Base-by-base conservation (phyloP, 345 rosid species). In the Cardiospermum halicacabum region DNA sequence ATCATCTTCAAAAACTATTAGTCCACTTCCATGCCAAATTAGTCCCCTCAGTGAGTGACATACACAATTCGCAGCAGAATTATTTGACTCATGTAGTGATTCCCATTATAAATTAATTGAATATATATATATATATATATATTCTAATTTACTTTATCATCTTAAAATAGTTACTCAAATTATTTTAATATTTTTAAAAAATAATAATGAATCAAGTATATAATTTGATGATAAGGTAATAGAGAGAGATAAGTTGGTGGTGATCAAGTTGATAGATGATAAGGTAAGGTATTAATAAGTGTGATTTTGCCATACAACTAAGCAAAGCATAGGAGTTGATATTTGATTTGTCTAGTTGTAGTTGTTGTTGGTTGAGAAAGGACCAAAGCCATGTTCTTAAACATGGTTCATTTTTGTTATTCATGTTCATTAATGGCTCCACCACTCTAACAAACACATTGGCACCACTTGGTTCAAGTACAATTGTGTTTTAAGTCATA, bases 341-440 rank as follows among this genome's bases (percentile, higher is more conserved):
- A 5, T 34, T 11, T 34, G 9, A 34, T 34, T 34, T 34, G 39
- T 34, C 7, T 34, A 1, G 42, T 40, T 39, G 63, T 16, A 37
- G 9, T 34, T 0, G 42, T 40, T 39, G 63, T 16, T 49, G 9
- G 61, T 65, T 40, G 24, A 0, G 27, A 47, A 22, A 50, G 59
- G 64, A 53, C 68, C 76, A 56, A 56, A 49, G 18, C 60, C 71
- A 48, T 50, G 65, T 50, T 56, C 6, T n/a, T n/a, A 11, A 24
- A 56, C 26, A 49, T 11, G 54, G 57, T 58, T 15, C 18, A 26
- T 11, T 25, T 56, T 43, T 43, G 21, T 22, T 32, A 27, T n/a
- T 0, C 24, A 7, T 18, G 49, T 43, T 21, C 49, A 5, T 16
- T n/a, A n/a, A n/a, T 43, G 49, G 49, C 49, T 43, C 49, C 22